These are phyloP conservation scores for Teratosphaeria gauchensis DNA, from an alignment of 2,329 filamentous ascomycete genomes.

Conservation along the genomic window DNA sequence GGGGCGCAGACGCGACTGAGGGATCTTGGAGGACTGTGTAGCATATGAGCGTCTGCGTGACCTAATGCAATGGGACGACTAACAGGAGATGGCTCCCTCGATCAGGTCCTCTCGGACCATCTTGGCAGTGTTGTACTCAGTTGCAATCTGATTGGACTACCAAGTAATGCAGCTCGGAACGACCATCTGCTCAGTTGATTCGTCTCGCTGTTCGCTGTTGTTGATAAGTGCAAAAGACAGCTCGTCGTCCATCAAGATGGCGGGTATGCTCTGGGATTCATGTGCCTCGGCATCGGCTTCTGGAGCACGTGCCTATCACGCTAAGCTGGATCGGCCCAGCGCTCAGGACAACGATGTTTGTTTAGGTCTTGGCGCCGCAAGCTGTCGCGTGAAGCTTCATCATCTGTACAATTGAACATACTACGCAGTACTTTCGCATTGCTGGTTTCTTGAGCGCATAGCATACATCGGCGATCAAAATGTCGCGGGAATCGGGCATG, in stretches of 20 bases:
- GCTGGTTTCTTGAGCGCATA: not conserved
- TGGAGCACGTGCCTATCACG: not conserved
- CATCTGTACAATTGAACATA: not conserved
- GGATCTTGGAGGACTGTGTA: conserved; percentile 80
- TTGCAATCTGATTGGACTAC: not conserved
- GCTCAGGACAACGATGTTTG: not conserved
- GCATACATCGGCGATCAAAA: conserved; percentile 30
- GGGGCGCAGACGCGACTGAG: conserved; percentile 75
- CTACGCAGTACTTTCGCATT: not conserved
- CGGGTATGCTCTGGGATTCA: not conserved
- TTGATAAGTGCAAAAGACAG: not conserved
- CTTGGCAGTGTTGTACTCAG: conserved; percentile 28
- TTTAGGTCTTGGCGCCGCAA: not conserved
- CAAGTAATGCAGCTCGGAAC: not conserved
- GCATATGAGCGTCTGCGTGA: not conserved
- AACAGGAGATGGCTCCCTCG: conserved; percentile 53
- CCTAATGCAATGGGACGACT: conserved; percentile 13
- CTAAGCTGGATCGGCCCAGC: not conserved
- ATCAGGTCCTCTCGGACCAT: conserved; percentile 92
- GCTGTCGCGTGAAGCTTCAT: not conserved
- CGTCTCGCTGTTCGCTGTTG: not conserved
- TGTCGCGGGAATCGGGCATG: conserved; percentile 77
- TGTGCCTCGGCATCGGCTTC: not conserved
- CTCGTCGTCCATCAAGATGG: not conserved
- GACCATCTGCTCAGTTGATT: not conserved